Evolutionary conservation across 768 basidiomycete species (phyloP).

Genomic region (Hydnomerulius pinastri): DNA sequence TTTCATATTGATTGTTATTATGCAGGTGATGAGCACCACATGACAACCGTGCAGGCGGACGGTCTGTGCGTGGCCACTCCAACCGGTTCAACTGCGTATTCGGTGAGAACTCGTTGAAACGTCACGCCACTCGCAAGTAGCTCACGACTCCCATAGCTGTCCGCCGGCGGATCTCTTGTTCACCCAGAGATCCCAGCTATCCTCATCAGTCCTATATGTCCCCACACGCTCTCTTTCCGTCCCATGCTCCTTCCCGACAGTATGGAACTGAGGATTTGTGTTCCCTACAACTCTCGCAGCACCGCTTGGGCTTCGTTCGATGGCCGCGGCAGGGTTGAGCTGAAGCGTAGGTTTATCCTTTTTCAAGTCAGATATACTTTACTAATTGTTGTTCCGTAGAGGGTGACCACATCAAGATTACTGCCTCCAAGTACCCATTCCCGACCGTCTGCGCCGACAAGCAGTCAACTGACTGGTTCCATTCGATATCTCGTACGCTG

Average conservation of each 20-base stretch:
- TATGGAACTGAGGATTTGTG: conserved; percentile 97
- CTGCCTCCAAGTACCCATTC: conserved; percentile 96
- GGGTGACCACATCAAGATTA: conserved; percentile 99
- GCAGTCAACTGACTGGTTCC: conserved; percentile 99
- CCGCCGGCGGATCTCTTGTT: conserved; percentile 95
- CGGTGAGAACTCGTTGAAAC: conserved; percentile 50
- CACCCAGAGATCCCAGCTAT: conserved; percentile 98
- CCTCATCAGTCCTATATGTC: conserved; percentile 96
- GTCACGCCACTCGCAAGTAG: not conserved
- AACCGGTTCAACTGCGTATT: conserved; percentile 98
- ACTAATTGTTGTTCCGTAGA: conserved; percentile 49
- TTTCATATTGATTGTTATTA: conserved; percentile 2
- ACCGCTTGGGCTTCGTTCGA: conserved; percentile 99
- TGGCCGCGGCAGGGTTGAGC: conserved; percentile 92
- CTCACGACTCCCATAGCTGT: conserved; percentile 51
- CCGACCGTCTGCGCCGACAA: conserved; percentile 98
- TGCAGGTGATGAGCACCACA: conserved; percentile 95
- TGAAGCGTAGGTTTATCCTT: conserved; percentile 71
- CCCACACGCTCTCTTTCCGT: conserved; percentile 96
- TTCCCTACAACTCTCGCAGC: conserved; percentile 97
- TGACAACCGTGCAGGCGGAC: conserved; percentile 99
- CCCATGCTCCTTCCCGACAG: conserved; percentile 98
- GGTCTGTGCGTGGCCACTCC: conserved; percentile 94
- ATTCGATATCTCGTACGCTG: conserved; percentile 91
- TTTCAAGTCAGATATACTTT: not conserved